Conservation (phyloP, 2,329 filamentous ascomycete species). For the Colletotrichum musicola region DNA sequence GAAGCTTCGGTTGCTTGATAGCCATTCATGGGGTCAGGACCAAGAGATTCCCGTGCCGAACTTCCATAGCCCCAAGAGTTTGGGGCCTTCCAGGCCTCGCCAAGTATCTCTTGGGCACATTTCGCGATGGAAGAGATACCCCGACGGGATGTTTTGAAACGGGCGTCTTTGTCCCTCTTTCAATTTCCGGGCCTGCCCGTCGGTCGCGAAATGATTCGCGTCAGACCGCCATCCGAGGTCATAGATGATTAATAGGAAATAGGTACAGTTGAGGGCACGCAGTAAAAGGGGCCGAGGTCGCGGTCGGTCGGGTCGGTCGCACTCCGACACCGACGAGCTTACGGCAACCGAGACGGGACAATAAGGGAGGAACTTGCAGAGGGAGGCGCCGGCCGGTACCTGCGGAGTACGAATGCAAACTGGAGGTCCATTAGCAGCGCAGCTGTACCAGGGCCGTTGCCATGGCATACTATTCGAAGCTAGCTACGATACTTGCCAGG, state of each 20-base stretch:
- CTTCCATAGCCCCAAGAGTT: slow-evolving; percentile 5
- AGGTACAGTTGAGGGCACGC: background rate
- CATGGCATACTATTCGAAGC: no score
- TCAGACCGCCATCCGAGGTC: slow-evolving; percentile 3
- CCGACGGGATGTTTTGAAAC: background rate
- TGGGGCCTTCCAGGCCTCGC: background rate
- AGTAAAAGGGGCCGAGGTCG: background rate
- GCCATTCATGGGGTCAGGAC: no score
- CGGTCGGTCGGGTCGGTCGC: background rate
- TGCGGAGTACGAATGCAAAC: no score
- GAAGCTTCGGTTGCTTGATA: background rate
- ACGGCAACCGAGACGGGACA: background rate
- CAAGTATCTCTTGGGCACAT: background rate
- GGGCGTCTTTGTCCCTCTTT: background rate
- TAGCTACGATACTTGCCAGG: no score
- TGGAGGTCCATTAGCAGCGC: no score
- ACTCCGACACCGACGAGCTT: background rate
- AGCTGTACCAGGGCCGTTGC: no score
- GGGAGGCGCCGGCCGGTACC: no score
- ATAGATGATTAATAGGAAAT: no score
- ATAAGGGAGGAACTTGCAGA: no score
- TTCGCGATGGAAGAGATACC: background rate
- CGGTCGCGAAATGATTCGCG: background rate
- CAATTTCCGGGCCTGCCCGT: slow-evolving; percentile 14
- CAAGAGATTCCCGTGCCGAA: slow-evolving; percentile 20